Conservation (phyloP, 1,284 basidiomycete genomes). For the Cutaneotrichosporon sp. region DNA sequence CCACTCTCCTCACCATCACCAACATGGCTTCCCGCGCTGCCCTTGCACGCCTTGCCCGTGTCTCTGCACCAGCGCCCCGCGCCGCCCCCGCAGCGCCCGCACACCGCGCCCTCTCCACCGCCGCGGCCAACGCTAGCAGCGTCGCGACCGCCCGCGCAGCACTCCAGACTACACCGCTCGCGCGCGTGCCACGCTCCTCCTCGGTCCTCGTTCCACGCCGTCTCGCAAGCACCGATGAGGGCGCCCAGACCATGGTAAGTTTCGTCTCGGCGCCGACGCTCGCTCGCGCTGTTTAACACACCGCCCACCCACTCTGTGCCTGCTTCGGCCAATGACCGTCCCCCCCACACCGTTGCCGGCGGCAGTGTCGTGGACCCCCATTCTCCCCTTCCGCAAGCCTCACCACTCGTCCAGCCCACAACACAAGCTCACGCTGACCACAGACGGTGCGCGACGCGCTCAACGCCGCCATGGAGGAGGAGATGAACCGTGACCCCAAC, state of each 20-base stretch:
- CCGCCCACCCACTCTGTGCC: too few species aligned
- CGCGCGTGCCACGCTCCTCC: constrained; percentile 32
- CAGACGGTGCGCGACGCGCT: constrained; percentile 99
- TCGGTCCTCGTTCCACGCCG: constrained; percentile 34
- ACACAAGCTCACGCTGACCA: not conserved
- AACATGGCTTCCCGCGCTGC: constrained; percentile 61
- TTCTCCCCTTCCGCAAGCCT: not conserved
- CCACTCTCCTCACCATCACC: constrained; percentile 27
- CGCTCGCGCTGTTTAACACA: too few species aligned
- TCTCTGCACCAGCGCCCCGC: too few species aligned
- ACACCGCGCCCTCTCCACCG: constrained; percentile 52
- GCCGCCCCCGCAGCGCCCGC: constrained; percentile 44
- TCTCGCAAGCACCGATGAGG: constrained; percentile 36
- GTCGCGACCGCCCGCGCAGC: constrained; percentile 27
- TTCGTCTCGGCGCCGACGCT: too few species aligned
- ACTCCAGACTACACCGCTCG: constrained; percentile 36
- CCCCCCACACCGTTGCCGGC: constrained; percentile 6
- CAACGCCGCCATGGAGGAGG: constrained; percentile 98
- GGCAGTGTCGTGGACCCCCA: constrained; percentile 6
- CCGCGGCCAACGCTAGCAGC: not conserved
- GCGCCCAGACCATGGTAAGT: constrained; percentile 42
- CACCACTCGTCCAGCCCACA: not conserved
- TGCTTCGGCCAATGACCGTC: not conserved
- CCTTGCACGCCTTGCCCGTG: constrained; percentile 60
- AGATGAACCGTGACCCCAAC: constrained; percentile 92